phyloP scores from a whole-genome alignment of 768 basidiomycete genomes.

The Botryobasidium botryosum region DNA sequence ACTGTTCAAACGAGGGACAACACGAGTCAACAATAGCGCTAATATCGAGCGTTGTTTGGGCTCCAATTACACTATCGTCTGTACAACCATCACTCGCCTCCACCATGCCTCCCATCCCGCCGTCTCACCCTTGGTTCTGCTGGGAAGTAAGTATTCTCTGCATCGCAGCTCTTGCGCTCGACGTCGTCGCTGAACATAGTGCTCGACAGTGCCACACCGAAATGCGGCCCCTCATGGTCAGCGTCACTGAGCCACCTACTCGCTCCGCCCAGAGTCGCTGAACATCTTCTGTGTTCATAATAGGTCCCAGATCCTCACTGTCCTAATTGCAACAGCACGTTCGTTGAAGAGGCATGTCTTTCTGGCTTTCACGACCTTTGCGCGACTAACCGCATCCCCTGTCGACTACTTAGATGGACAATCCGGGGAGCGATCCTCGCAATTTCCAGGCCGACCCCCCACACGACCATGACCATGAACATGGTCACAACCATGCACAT shows the following conservation, averaged over 20 bases:
- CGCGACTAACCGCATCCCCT: background rate
- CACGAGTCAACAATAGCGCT: too few species aligned
- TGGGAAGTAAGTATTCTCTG: too few species aligned
- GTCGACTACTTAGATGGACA: slow-evolving; percentile 42
- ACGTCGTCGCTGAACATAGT: too few species aligned
- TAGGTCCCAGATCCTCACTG: slow-evolving; percentile 72
- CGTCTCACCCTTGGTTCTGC: too few species aligned
- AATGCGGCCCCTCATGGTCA: slow-evolving; percentile 75
- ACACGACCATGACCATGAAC: slow-evolving; percentile 2
- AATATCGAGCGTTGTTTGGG: too few species aligned
- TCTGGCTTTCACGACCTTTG: background rate
- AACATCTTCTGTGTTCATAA: slow-evolving; percentile 1
- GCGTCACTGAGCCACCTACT: too few species aligned
- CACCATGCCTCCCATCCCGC: too few species aligned
- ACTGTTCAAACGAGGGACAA: too few species aligned
- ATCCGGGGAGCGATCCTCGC: slow-evolving; percentile 59
- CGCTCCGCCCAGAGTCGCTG: slow-evolving; percentile 2
- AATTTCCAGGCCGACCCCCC: slow-evolving; percentile 27
- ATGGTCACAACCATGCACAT: too few species aligned
- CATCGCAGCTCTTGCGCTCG: too few species aligned
- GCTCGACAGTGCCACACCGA: slow-evolving; percentile 82
- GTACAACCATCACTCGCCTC: too few species aligned
- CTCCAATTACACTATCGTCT: too few species aligned
- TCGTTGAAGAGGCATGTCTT: slow-evolving; percentile 50
- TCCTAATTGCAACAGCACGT: slow-evolving; percentile 62